Evolutionary conservation across 2,329 filamentous ascomycete genomes (phyloP).

Genomic region (Aureobasidium subglaciale): DNA sequence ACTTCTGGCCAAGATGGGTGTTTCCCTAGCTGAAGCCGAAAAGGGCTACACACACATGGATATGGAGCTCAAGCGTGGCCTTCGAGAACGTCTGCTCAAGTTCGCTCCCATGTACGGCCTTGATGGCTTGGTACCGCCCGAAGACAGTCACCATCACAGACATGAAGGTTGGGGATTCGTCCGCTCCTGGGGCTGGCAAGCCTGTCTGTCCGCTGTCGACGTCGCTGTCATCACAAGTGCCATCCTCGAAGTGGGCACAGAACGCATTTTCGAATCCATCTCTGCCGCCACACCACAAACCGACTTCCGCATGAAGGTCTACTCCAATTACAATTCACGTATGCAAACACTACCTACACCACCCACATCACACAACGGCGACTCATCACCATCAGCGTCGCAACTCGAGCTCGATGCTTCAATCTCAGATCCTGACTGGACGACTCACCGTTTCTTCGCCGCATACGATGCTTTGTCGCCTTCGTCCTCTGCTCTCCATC

Average conservation of each 20-base stretch:
- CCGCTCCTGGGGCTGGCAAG: conserved; percentile 94
- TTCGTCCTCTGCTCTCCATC: conserved; percentile 54
- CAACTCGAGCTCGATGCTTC: conserved; percentile 20
- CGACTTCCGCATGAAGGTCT: conserved; percentile 14
- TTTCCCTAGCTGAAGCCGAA: conserved; percentile 86
- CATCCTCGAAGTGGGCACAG: conserved; percentile 74
- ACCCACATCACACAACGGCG: conserved; percentile 24
- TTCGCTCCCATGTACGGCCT: conserved; percentile 91
- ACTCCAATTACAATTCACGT: conserved; percentile 22
- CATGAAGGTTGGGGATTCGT: conserved; percentile 98
- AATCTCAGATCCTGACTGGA: conserved; percentile 36
- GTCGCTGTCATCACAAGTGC: conserved; percentile 89
- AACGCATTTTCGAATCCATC: conserved; percentile 12
- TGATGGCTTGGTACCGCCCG: conserved; percentile 81
- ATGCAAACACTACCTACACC: conserved; percentile 28
- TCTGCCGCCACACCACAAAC: conserved; percentile 15
- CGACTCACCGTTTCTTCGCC: conserved; percentile 49
- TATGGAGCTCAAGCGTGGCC: conserved; percentile 84
- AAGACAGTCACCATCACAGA: conserved; percentile 56
- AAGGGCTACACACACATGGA: conserved; percentile 98
- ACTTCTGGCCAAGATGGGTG: conserved; percentile 94
- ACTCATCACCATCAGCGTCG: conserved; percentile 20
- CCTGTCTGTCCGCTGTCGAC: conserved; percentile 85
- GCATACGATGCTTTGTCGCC: conserved; percentile 51
- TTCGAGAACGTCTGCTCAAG: conserved; percentile 78